These are phyloP conservation scores for Fusarium napiforme DNA, from an alignment of 2,329 filamentous ascomycete genomes.

Conservation along the genomic window DNA sequence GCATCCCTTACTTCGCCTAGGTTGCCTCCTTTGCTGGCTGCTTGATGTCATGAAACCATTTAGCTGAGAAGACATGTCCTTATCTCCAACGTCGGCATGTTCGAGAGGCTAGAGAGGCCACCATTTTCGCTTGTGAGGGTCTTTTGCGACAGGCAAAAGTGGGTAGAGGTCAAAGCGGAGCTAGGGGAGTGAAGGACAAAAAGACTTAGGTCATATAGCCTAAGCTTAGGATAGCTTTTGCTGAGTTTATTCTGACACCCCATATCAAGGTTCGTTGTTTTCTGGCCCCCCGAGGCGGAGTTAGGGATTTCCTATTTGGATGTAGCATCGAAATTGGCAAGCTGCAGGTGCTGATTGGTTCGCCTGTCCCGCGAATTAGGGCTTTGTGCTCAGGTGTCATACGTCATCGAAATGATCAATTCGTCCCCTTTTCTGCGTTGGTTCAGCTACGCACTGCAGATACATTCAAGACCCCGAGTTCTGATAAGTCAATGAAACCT, in stretches of 20 bases:
- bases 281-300: background rate
- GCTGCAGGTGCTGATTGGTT: background rate
- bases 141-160: background rate
- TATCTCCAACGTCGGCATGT: background rate
- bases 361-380: background rate
- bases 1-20: background rate
- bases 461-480: background rate
- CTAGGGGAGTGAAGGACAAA: too few relatives aligned
- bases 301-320: background rate
- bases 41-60: background rate
- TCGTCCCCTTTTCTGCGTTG: too few relatives aligned
- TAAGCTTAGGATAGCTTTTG: too few relatives aligned
- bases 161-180: background rate
- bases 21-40: background rate
- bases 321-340: background rate
- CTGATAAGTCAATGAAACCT: background rate
- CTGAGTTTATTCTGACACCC: too few relatives aligned
- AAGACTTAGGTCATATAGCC: too few relatives aligned
- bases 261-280: too few relatives aligned
- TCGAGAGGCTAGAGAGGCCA: too few relatives aligned
- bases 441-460: background rate
- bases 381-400: fast-evolving
- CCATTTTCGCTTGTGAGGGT: background rate
- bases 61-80: background rate
- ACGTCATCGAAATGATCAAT: background rate